These are phyloP conservation scores for Colletotrichum costaricense DNA, from an alignment of 2,329 filamentous ascomycete genomes.

Conservation along the genomic window DNA sequence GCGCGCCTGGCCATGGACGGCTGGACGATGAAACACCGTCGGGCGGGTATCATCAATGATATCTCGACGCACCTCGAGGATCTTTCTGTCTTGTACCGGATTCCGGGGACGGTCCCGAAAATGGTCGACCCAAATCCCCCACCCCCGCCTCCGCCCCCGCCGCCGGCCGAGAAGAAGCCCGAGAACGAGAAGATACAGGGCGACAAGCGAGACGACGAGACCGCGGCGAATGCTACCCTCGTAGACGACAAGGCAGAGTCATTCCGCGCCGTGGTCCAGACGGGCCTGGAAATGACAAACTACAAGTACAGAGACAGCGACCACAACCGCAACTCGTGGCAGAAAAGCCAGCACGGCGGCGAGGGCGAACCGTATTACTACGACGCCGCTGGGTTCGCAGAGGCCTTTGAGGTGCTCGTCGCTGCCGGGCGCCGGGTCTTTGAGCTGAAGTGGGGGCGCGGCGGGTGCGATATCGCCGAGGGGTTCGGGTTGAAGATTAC, in stretches of 20 bases:
- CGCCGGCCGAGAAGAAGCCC: constrained; percentile 15
- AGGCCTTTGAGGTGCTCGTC: constrained; percentile 56
- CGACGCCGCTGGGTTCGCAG: constrained; percentile 55
- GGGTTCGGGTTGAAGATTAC: constrained; percentile 49
- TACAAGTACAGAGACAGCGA: constrained; percentile 53
- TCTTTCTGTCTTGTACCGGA: constrained; percentile 57
- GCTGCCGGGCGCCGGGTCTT: constrained; percentile 56
- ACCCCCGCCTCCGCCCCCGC: constrained; percentile 44
- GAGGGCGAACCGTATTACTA: constrained; percentile 65
- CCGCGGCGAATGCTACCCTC: not conserved
- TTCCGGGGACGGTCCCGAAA: constrained; percentile 47
- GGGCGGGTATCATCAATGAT: constrained; percentile 57
- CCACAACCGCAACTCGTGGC: constrained; percentile 63
- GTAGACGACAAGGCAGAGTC: constrained; percentile 32
- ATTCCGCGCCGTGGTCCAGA: constrained; percentile 41
- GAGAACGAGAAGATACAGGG: constrained; percentile 1
- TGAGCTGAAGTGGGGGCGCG: constrained; percentile 58
- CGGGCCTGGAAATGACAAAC: constrained; percentile 49
- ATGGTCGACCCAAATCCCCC: constrained; percentile 53
- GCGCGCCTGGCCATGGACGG: constrained; percentile 58
- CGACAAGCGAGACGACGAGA: not conserved
- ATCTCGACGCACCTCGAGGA: constrained; percentile 58
- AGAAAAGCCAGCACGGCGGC: constrained; percentile 61
- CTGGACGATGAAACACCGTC: constrained; percentile 52
- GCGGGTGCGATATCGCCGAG: constrained; percentile 53